Evolutionary conservation across 176 grass and related monocot species (phyloP), one percentile per base, ranked within the genome.

Genomic region (Oryza punctata): DNA sequence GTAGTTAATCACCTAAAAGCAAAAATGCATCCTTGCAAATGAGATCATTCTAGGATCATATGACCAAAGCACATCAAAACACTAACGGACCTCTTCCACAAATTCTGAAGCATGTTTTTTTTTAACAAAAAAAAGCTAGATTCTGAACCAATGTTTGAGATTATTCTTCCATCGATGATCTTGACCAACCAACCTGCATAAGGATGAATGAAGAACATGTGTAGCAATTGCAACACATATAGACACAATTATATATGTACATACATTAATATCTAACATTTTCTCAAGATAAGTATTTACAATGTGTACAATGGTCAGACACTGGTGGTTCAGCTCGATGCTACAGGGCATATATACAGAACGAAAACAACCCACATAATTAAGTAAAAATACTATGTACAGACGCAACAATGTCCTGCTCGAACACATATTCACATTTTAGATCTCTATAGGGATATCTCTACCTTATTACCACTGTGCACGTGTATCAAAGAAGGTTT

Each of bases 361-460:
- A 14, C 46, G 29, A 78, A 23, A 61, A 71, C 12, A 78, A 25
- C n/a, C 3, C 13, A n/a, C 24, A 70, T 41, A 52, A 19, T 27
- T 65, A 72, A 15, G 46, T 73, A 24, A 73, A 25, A 38, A 25
- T 81, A 28, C 44, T 81, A 81, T 61, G 46, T 45, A 81, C 33
- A 75, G 4, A 75, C 19, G 6, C 24, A 80, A 57, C 46, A 46
- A 7, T 59, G 14, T 45, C 72, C 19, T 49, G 26, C 23, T 66
- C 16, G n/a, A 86, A 67, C 40, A 16, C 44, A 67, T 4, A 45
- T 35, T 60, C 6, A n/a, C 1, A 1, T 61, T 61, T 61, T 24
- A 16, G 15, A 50, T 52, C 4, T 52, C 1, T 16, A 16, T 52
- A 52, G 15, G 7, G 19, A 59, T 59, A 18, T 57, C 54, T 59